Percentiles rank a stretch among this genome's conserved stretches.
Conservation (phyloP, 2,329 filamentous ascomycete genomes). For the Hymenoscyphus repandus region DNA sequence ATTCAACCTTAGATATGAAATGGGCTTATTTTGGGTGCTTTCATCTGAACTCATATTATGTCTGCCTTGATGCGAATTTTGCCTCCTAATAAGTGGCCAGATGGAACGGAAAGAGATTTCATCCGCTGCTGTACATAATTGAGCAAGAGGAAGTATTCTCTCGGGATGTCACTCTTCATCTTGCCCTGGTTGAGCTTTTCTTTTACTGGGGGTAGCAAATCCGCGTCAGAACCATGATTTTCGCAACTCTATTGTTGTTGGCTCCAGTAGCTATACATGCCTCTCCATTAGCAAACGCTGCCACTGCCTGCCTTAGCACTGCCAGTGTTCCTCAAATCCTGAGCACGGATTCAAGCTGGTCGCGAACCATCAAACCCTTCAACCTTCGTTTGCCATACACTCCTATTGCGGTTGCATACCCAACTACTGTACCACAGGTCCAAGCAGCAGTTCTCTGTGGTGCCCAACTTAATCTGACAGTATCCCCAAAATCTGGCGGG, state of each 20-base stretch:
- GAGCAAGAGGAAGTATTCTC: not conserved
- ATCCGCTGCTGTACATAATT: not conserved
- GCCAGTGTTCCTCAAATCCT: conserved; percentile 14
- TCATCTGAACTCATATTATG: not conserved
- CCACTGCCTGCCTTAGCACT: conserved; percentile 12
- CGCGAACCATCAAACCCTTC: conserved; percentile 16
- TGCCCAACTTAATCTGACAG: conserved; percentile 35
- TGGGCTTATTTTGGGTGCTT: not conserved
- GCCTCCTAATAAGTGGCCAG: not conserved
- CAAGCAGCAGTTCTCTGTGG: conserved; percentile 43
- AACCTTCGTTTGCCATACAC: conserved; percentile 20
- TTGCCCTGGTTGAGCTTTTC: not conserved
- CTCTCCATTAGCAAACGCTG: conserved; percentile 3
- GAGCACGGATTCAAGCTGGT: conserved; percentile 9
- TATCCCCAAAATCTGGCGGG: conserved; percentile 47
- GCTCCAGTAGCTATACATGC: conserved; percentile 4
- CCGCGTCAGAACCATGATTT: conserved; percentile 5
- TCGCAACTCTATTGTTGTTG: conserved; percentile 1
- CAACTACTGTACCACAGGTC: conserved; percentile 28
- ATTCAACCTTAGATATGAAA: not conserved
- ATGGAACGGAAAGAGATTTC: not conserved
- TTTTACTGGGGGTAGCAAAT: not conserved
- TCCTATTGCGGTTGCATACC: conserved; percentile 10
- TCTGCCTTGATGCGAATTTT: not conserved
- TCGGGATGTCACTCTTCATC: no score